A percentile compares a stretch with the other conserved stretches of the same genome.
Evolutionary conservation across 345 rosid species (phyloP).

Genomic region (Aquilaria sinensis): DNA sequence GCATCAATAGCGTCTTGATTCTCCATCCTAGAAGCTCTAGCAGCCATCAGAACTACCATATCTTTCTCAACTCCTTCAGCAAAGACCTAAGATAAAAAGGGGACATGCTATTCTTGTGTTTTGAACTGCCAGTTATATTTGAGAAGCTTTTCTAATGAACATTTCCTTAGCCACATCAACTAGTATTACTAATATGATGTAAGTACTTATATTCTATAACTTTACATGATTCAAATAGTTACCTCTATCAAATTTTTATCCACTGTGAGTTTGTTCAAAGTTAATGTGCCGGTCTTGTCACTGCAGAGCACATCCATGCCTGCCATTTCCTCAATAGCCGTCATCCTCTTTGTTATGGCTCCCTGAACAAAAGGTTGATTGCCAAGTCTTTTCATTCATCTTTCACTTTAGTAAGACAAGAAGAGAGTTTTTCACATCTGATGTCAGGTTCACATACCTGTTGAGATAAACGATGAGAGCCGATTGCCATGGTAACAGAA

Average conservation of each 20-base stretch:
- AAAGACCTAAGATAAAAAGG: slow-evolving; percentile 42
- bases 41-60: slow-evolving; percentile 77
- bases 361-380: slow-evolving; percentile 34
- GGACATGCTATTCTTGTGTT: too few species aligned
- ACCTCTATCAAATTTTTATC: slow-evolving; percentile 84
- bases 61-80: slow-evolving; percentile 54
- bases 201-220: background rate
- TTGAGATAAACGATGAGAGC: slow-evolving; percentile 77
- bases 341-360: slow-evolving; percentile 92
- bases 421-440: background rate
- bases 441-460: slow-evolving; percentile 34
- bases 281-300: slow-evolving; percentile 91
- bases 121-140: too few species aligned
- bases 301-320: slow-evolving; percentile 98
- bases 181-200: too few species aligned
- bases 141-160: too few species aligned
- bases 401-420: background rate
- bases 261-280: slow-evolving; percentile 87
- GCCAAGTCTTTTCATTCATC: background rate
- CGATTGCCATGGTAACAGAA: slow-evolving; percentile 95
- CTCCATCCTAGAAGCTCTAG: slow-evolving; percentile 90
- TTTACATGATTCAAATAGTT: slow-evolving; percentile 1
- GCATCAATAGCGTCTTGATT: slow-evolving; percentile 91
- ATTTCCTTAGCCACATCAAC: too few species aligned
- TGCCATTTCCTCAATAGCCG: slow-evolving; percentile 97